Percentiles rank a stretch among this genome's conserved stretches.
These are phyloP conservation scores for Phytophthora citricola DNA, from an alignment of 352 stramenopile genomes.

Conservation along the genomic window DNA sequence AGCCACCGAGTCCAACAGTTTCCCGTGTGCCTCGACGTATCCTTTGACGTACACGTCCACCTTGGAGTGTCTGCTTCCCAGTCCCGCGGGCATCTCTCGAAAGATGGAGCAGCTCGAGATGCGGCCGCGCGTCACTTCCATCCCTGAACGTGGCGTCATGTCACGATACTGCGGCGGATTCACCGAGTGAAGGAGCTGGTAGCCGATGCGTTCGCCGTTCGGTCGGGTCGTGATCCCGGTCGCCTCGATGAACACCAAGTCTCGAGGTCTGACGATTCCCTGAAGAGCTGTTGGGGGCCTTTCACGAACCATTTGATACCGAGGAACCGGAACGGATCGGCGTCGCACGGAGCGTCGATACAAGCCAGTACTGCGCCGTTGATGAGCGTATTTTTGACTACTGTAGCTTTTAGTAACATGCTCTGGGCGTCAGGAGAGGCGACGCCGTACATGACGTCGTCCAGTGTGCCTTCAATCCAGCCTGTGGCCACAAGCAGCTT, in stretches of 20 bases:
- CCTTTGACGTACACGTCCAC: slow-evolving; percentile 50
- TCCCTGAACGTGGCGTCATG: slow-evolving; percentile 13
- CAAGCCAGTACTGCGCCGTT: slow-evolving; percentile 42
- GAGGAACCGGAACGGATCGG: slow-evolving; percentile 45
- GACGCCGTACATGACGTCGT: slow-evolving; percentile 79
- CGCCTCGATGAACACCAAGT: slow-evolving; percentile 45
- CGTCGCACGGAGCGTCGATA: slow-evolving; percentile 32
- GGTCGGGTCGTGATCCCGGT: slow-evolving; percentile 39
- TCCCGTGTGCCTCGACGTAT: slow-evolving; percentile 50
- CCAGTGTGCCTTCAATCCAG: slow-evolving; percentile 47
- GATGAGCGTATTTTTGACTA: slow-evolving; percentile 38
- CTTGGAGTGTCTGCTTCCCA: slow-evolving; percentile 28
- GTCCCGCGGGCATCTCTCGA: slow-evolving; percentile 17
- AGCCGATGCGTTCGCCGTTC: slow-evolving; percentile 38
- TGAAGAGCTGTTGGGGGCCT: slow-evolving; percentile 29
- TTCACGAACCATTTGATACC: slow-evolving; percentile 47
- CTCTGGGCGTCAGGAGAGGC: slow-evolving; percentile 45
- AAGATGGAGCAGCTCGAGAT: slow-evolving; percentile 50
- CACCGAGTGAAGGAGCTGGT: slow-evolving; percentile 43
- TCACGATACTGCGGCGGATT: slow-evolving; percentile 34
- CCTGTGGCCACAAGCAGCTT: slow-evolving; percentile 47
- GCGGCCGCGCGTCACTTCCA: slow-evolving; percentile 38
- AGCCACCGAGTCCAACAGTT: slow-evolving; percentile 43
- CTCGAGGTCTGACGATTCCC: slow-evolving; percentile 31
- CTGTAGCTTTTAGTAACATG: slow-evolving; percentile 56